Conservation (phyloP, 192 early-diverging fungal species). For the Helicostylum pulchrum region DNA sequence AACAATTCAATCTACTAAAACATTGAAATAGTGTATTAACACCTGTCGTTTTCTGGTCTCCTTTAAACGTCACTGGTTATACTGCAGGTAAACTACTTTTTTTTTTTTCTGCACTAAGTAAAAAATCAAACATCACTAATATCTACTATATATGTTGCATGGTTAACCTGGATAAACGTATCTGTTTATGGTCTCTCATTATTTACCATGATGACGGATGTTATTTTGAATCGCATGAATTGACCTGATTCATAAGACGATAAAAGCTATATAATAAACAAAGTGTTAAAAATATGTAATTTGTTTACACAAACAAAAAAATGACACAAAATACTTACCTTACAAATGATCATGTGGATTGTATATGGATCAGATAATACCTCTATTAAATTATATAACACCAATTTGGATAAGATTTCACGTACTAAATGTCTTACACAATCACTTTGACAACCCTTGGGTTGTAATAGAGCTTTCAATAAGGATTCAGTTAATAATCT, state of each 20-base stretch:
- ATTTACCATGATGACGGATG: slow-evolving; percentile 30
- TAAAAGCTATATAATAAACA: slow-evolving; percentile 16
- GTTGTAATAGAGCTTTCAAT: slow-evolving; percentile 33
- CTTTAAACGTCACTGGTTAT: background rate
- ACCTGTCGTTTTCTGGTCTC: slow-evolving; percentile 34
- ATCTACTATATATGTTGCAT: no score
- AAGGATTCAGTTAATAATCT: slow-evolving; percentile 43
- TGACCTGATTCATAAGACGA: slow-evolving; percentile 17
- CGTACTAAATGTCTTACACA: slow-evolving; percentile 44
- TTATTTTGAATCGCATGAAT: slow-evolving; percentile 32
- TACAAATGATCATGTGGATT: slow-evolving; percentile 49
- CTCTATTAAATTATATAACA: slow-evolving; percentile 40
- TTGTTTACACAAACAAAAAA: background rate
- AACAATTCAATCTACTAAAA: no score
- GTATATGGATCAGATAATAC: slow-evolving; percentile 49
- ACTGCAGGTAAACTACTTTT: no score
- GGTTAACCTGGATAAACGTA: slow-evolving; percentile 9
- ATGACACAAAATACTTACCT: slow-evolving; percentile 29
- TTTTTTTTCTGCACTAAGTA: no score
- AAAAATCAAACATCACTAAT: no score
- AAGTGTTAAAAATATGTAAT: background rate
- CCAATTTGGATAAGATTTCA: slow-evolving; percentile 44
- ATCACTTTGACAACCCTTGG: slow-evolving; percentile 41
- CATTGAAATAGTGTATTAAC: slow-evolving; percentile 23
- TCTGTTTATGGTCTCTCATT: slow-evolving; percentile 34